Evolutionary conservation across 805 yeast genomes (phyloP).

Genomic region (Teunomyces stri): DNA sequence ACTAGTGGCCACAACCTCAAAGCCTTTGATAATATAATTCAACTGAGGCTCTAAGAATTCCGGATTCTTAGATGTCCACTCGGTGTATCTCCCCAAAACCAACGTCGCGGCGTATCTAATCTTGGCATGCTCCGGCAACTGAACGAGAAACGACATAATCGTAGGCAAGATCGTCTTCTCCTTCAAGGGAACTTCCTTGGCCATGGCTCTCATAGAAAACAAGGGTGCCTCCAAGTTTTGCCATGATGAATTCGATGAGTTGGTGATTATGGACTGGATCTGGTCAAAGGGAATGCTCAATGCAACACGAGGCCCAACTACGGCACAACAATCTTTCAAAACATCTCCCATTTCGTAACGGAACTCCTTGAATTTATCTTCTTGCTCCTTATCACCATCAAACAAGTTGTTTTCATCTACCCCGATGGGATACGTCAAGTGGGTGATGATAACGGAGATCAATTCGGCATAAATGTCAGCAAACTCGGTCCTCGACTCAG

Average conservation of each 20-base stretch:
- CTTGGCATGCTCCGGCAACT: constrained; percentile 80
- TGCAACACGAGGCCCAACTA: constrained; percentile 74
- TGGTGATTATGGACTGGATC: constrained; percentile 44
- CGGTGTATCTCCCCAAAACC: constrained; percentile 93
- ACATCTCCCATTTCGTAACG: constrained; percentile 98
- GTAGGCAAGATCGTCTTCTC: constrained; percentile 72
- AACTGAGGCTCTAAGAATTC: constrained; percentile 78
- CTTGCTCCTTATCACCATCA: constrained; percentile 68
- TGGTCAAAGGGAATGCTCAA: constrained; percentile 66
- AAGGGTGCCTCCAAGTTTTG: constrained; percentile 87
- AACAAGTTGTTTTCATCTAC: constrained; percentile 44
- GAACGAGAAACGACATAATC: constrained; percentile 65
- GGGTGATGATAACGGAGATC: constrained; percentile 59
- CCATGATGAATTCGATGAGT: constrained; percentile 53
- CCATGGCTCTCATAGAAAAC: constrained; percentile 91
- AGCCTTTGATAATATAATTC: constrained; percentile 78
- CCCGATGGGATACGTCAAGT: constrained; percentile 68
- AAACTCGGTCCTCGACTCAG: constrained; percentile 49
- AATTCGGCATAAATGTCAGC: constrained; percentile 57
- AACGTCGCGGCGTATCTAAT: constrained; percentile 90
- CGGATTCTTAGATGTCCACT: constrained; percentile 90
- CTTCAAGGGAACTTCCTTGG: constrained; percentile 71
- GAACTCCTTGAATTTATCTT: constrained; percentile 90
- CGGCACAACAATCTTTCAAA: constrained; percentile 91
- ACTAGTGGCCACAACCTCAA: constrained; percentile 26